Evolutionary conservation across 495 filamentous ascomycete genomes (phyloP), one percentile per base, ranked within the genome.

Genomic region (Podospora tetraspora): DNA sequence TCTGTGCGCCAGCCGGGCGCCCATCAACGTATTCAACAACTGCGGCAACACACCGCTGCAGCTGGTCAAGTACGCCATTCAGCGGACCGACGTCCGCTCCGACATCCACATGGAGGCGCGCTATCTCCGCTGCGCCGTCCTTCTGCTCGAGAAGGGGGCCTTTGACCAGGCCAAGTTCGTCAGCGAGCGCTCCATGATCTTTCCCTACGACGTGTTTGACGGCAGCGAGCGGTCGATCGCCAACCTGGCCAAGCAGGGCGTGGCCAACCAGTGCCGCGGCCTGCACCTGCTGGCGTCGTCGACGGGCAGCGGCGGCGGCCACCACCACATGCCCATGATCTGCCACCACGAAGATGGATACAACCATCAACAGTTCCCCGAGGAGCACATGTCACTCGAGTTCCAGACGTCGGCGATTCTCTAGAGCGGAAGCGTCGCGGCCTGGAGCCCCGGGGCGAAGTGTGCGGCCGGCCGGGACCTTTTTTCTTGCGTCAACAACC

Each of bases 91-190:
- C 56, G 75, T 77, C n/a, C 66, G 72, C 24, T 73, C 74, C 9
- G 75, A 77, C 57, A 74, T 77, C 25, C 74, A 77, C 71, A 77
- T 77, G 75, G 75, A 77, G 66, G 75, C 75, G 1, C 68, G 74
- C 10, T 77, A 77, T 56, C 68, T 77, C 32, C 71, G 75, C 2
- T 77, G 75, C 25, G 75, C 75, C 4, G 75, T 77, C 13, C n/a
- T 77, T 11, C 56, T 77, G 10, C 63, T 77, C 10, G 75, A 77
- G 61, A 70, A 74, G 23, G 74, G 75, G 16, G 75, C 75, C 24
- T 72, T 77, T 21, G 75, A 77, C 67, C 75, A 77, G 68, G 75
- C 68, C 71, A 77, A 76, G 70, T 73, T 77, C 22, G 75, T 77
- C 59, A 73, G 70, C 64, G 75, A 77, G 57, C 61, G 69, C 23